phyloP scores from a whole-genome alignment of 2,329 filamentous ascomycete species.

The Myriosclerotinia duriaeana region DNA sequence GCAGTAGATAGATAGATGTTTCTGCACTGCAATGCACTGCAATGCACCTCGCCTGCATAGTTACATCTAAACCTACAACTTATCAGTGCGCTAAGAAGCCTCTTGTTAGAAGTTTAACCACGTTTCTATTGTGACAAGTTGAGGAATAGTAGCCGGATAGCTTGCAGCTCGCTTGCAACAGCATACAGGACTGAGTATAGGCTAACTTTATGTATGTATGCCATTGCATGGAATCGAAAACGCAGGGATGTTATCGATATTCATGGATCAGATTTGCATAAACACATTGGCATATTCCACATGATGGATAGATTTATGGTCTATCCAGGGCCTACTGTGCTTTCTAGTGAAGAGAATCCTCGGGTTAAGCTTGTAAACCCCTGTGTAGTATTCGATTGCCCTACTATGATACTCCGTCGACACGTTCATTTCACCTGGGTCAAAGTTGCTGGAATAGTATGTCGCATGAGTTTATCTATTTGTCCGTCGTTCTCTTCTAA shows the following conservation, averaged over 20 bases:
- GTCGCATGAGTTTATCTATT: neutral
- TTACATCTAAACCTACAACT: neutral
- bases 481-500: neutral
- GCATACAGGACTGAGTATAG: too few relatives aligned
- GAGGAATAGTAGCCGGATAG: neutral
- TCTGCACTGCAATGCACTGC: neutral
- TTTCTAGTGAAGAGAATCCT: neutral
- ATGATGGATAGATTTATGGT: neutral
- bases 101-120: conserved; percentile 1
- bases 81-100: too few relatives aligned
- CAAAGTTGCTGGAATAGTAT: neutral
- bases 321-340: neutral
- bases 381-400: neutral
- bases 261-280: neutral
- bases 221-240: conserved; percentile 5
- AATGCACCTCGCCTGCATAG: neutral
- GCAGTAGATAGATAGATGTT: neutral
- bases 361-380: neutral
- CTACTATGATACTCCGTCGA: too few relatives aligned
- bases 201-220: too few relatives aligned
- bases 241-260: conserved; percentile 6
- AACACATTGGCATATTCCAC: neutral
- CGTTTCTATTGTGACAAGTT: neutral
- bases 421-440: neutral
- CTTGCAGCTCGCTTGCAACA: conserved; percentile 6